Evolutionary conservation across 2,329 filamentous ascomycete species (phyloP).

Genomic region (Hypoxylon sp.): DNA sequence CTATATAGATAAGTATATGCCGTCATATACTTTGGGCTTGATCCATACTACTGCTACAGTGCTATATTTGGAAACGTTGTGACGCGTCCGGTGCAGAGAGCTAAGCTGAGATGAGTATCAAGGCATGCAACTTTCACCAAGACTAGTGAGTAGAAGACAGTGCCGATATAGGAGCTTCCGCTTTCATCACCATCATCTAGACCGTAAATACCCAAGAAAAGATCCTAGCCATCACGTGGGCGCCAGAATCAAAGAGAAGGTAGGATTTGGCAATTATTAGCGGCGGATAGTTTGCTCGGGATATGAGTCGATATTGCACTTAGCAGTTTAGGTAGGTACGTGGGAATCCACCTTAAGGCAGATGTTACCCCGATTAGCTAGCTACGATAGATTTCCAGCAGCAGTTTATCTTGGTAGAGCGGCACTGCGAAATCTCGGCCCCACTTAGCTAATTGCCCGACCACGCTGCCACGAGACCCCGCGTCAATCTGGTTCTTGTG

Average conservation of each 20-base stretch:
- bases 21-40: too few species aligned
- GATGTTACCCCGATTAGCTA: conserved; percentile 27
- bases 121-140: conserved; percentile 4
- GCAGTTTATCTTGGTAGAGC: conserved; percentile 14
- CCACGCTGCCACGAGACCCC: conserved; percentile 40
- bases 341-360: conserved; percentile 3
- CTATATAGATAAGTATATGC: background rate
- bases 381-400: conserved; percentile 25
- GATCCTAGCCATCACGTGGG: conserved; percentile 17
- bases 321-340: background rate
- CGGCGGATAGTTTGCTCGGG: conserved; percentile 5
- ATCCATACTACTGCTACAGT: background rate
- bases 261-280: conserved; percentile 12
- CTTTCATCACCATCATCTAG: background rate
- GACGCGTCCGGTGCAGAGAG: conserved; percentile 5
- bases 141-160: background rate
- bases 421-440: conserved; percentile 37
- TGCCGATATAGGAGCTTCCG: conserved; percentile 32
- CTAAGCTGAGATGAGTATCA: background rate
- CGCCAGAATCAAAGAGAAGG: conserved; percentile 12
- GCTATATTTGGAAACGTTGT: conserved; percentile 20
- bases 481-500: conserved; percentile 33
- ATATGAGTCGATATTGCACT: conserved; percentile 4
- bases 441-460: conserved; percentile 38
- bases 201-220: background rate